Conservation (phyloP, 208 protist genomes). For the Wallacemonas sp. region DNA sequence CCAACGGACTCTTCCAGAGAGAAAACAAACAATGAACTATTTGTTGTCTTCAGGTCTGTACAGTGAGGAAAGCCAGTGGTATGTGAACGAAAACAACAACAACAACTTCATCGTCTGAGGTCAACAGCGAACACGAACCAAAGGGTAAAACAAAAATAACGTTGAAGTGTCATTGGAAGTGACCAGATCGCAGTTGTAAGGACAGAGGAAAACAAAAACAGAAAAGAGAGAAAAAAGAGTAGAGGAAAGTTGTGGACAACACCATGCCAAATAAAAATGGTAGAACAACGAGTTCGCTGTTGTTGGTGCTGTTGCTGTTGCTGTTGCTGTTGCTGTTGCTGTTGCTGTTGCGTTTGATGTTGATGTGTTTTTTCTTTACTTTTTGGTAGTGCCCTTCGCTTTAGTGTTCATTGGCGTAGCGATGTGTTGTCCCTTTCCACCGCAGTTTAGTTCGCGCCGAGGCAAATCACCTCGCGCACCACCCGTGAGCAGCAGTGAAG, state of each 20-base stretch:
- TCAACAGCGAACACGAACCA: conserved; percentile 12
- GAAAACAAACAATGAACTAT: too few relatives aligned
- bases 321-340: too few relatives aligned
- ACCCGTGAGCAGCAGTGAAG: conserved; percentile 56
- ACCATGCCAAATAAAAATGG: background rate
- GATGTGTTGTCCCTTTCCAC: too few relatives aligned
- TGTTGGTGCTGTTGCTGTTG: background rate
- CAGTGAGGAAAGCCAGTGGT: too few relatives aligned
- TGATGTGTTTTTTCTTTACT: background rate
- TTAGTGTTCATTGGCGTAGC: too few relatives aligned
- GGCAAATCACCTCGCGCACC: conserved; percentile 53
- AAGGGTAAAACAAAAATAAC: background rate
- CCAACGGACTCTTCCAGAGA: too few relatives aligned
- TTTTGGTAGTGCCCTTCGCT: background rate
- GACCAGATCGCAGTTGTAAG: too few relatives aligned
- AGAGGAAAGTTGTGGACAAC: background rate
- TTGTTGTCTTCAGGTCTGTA: too few relatives aligned
- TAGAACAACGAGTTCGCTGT: background rate
- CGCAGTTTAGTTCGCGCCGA: conserved; percentile 4
- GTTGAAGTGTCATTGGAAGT: too few relatives aligned
- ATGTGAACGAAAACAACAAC: too few relatives aligned
- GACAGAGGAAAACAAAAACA: background rate
- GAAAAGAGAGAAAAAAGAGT: conserved; percentile 14
- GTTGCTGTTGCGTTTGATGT: background rate
- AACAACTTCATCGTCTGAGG: too few relatives aligned